A percentile compares a stretch with the other conserved stretches of the same genome.
phyloP scores from a whole-genome alignment of 768 basidiomycete genomes.

The Astraeus odoratus region DNA sequence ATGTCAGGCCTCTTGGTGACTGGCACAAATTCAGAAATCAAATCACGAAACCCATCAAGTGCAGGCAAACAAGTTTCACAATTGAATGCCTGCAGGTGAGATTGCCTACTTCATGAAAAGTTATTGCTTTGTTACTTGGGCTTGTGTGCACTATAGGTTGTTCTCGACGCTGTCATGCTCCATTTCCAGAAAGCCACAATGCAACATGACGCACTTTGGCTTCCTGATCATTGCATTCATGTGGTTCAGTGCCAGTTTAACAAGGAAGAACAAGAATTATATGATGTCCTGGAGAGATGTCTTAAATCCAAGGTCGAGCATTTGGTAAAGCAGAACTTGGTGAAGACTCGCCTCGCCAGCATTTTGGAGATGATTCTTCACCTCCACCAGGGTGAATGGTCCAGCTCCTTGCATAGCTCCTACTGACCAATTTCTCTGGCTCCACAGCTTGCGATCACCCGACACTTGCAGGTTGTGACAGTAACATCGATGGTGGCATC shows the following conservation, averaged over 20 bases:
- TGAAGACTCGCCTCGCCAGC: neutral
- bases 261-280: neutral
- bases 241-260: neutral
- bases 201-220: neutral
- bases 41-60: neutral
- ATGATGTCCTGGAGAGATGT: neutral
- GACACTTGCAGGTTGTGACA: neutral
- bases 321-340: neutral
- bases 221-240: neutral
- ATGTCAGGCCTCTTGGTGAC: neutral
- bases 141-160: neutral
- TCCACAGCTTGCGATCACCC: neutral
- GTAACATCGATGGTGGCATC: neutral
- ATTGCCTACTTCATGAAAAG: neutral
- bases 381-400: neutral
- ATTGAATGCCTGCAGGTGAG: neutral
- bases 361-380: neutral
- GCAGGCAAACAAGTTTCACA: neutral
- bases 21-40: neutral
- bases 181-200: neutral
- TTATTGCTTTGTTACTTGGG: neutral
- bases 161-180: neutral
- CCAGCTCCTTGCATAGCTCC: neutral
- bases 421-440: neutral
- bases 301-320: neutral